Evolutionary conservation across 805 yeast genomes (phyloP), one percentile per base, ranked within the genome.

Genomic region (Wickerhamiella kazuoi): DNA sequence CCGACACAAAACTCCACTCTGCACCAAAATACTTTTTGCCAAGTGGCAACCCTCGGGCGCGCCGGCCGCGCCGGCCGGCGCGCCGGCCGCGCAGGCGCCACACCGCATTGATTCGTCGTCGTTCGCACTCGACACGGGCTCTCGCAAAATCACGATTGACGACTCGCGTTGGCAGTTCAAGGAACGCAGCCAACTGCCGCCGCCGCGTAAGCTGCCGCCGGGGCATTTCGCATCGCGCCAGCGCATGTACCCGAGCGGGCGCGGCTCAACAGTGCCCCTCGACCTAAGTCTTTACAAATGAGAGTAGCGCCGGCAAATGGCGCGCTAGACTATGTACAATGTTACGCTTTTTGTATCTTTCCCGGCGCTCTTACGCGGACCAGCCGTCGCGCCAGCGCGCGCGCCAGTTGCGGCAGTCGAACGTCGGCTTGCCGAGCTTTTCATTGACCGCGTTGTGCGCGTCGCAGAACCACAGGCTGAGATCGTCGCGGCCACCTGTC

Each of bases 361-460:
- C n/a, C n/a, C n/a, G n/a, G n/a, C n/a, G n/a, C 15, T 31, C 31
- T 29, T 30, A 26, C 19, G 30, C 3, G 29, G 79, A 78, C 95
- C 94, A 84, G 0, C 96, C 96, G 50, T 82, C 93, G 48, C 70
- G 75, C 98, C 98, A 87, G 53, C 98, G 74, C 50, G 79, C 73
- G 54, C 76, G 76, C 98, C 98, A 90, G 46, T 80, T 67, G 42
- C 74, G 65, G 51, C 97, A 87, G 54, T 87, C 84, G 54, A 90
- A 90, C 41, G 63, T 64, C 5, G 81, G 82, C 59, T 90, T 90
- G 1, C 94, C 93, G 21, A 87, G 55, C 56, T 84, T 86, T 16
- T 56, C 64, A 57, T 90, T 90, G n/a, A 90, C 97, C 29, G 71
- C 80, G 53, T 90, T 90, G 60, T 90, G 98, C 2, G 97, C 97